phyloP scores from a whole-genome alignment of 805 yeast genomes.

The Myxozyma neotropica region DNA sequence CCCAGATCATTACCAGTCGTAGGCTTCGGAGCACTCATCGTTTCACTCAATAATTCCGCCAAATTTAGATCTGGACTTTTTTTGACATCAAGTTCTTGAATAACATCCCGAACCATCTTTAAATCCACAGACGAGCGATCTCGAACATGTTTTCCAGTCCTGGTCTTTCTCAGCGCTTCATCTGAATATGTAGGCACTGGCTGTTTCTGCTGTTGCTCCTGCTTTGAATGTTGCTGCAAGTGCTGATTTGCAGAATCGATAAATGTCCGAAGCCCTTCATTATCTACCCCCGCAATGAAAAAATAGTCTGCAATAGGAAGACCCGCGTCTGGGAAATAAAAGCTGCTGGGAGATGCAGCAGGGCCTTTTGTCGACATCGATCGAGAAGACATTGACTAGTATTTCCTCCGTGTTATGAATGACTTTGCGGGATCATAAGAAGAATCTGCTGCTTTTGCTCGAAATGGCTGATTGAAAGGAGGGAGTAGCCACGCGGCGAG shows the following conservation, averaged over 20 bases:
- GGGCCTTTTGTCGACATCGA: not conserved
- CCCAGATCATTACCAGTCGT: not conserved
- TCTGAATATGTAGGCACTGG: not conserved
- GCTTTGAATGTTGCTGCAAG: not conserved
- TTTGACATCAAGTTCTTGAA: not conserved
- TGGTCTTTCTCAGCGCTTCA: not conserved
- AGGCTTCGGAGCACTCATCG: not conserved
- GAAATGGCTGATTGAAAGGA: no score
- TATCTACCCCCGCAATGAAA: constrained; percentile 30
- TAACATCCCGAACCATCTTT: constrained; percentile 3
- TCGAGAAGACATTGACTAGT: not conserved
- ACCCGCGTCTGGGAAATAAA: not conserved
- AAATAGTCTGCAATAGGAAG: constrained; percentile 26
- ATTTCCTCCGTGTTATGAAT: no score
- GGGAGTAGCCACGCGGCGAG: no score
- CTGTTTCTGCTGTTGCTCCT: not conserved
- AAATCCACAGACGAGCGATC: constrained; percentile 17
- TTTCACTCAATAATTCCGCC: not conserved
- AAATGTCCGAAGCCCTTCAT: constrained; percentile 9
- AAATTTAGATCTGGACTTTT: not conserved
- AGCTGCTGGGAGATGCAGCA: not conserved
- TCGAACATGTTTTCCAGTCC: constrained; percentile 4
- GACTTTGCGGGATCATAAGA: no score
- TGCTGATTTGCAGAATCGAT: not conserved
- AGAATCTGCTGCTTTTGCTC: no score